Evolutionary conservation across 1,139 yeast genomes (phyloP), one percentile per base, ranked within the genome.

Genomic region (Wickerhamiella infanticola): DNA sequence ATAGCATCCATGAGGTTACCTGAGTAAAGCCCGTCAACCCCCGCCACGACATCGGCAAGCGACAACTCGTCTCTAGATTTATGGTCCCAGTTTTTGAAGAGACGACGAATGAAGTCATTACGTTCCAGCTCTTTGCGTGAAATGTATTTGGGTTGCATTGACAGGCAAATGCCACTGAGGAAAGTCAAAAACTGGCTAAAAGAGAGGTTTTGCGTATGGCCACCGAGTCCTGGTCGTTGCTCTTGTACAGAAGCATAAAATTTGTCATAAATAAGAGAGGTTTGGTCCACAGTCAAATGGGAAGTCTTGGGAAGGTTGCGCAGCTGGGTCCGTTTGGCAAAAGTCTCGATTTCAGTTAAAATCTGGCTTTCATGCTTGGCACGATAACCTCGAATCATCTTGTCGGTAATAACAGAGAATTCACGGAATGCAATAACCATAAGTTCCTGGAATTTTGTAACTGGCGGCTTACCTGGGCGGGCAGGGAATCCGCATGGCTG

Each of bases 401-500:
- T 79, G 49, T 88, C 95, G 33, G 86, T 79, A 29, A 93, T 74
- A 8, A 76, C 77, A 8, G 82, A 70, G 60, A 93, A 93, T 59
- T 93, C 98, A 57, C 81, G 81, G 64, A 90, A 88, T 0, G 98
- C 94, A 1, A 86, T 84, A 5, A 86, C 94, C 64, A 90, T 68
- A 27, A 93, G 70, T 54, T 84, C 94, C 63, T 90, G 97, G 63
- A 93, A 93, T 55, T 79, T 79, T 1, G 96, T 82, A 2, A 48
- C 47, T 4, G 50, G 50, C 11, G 33, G 33, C 5, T 35, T 29
- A 13, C 37, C 37, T 6, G 13, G 13, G 37, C 37, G 37, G 13
- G 23, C 37, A 18, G 13, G 35, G 36, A 29, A 29, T 5, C 25
- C 25, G 26, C 8, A 29, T 5, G 94, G 93, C 57, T 81, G 85